Evolutionary conservation across 768 basidiomycete species (phyloP).

Genomic region (Tylopilus subfusipes): DNA sequence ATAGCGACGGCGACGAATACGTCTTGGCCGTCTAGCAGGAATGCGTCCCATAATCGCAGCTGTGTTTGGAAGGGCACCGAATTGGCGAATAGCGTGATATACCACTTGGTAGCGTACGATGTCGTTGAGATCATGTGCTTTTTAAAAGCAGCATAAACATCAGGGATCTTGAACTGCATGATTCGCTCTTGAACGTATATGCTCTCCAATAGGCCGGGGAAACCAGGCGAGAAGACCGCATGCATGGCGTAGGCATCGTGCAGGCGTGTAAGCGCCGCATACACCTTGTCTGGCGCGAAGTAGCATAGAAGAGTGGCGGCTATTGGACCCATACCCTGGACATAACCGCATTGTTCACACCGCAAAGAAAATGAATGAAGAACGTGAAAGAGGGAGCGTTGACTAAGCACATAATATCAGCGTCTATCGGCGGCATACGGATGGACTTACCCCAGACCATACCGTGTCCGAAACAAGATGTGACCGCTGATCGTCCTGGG

Average conservation of each 20-base stretch:
- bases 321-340: conserved; percentile 98
- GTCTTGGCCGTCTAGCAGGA: conserved; percentile 87
- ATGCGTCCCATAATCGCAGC: conserved; percentile 91
- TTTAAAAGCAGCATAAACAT: conserved; percentile 81
- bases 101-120: conserved; percentile 98
- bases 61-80: conserved; percentile 95
- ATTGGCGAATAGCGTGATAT: conserved; percentile 95
- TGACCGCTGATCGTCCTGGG: conserved; percentile 95
- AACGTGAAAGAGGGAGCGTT: conserved; percentile 93
- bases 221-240: conserved; percentile 86
- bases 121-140: conserved; percentile 90
- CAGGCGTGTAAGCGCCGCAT: conserved; percentile 78
- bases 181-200: conserved; percentile 95
- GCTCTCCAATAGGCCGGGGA: conserved; percentile 92
- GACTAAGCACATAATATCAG: conserved; percentile 45
- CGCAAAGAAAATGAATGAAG: conserved; percentile 85
- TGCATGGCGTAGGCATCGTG: conserved; percentile 90
- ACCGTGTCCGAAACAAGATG: conserved; percentile 90
- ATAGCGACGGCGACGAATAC: conserved; percentile 81
- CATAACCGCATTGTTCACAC: conserved; percentile 89
- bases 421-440: background rate
- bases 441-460: conserved; percentile 83
- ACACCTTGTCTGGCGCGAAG: conserved; percentile 85
- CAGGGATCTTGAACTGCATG: conserved; percentile 84
- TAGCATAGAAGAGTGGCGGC: conserved; percentile 94